Conservation (phyloP, 148 eudicot genomes). For the Salicornia ramosissima region DNA sequence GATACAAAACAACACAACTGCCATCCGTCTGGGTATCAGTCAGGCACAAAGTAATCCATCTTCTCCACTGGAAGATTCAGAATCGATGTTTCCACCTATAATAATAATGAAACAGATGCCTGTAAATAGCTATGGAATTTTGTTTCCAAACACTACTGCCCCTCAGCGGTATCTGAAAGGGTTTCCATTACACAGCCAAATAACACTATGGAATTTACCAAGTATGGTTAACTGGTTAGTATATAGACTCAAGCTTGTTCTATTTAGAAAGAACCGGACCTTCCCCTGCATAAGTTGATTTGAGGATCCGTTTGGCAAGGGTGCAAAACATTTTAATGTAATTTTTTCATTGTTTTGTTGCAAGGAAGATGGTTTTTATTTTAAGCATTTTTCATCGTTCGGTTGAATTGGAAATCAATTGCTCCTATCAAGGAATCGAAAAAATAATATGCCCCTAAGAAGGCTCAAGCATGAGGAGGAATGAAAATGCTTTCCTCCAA, state of each 20-base stretch:
- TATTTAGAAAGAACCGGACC: too few species aligned
- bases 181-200: neutral
- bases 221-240: neutral
- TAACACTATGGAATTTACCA: neutral
- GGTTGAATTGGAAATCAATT: too few species aligned
- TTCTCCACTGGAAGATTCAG: conserved; percentile 82
- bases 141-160: neutral
- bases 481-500: too few species aligned
- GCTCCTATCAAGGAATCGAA: too few species aligned
- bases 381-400: too few species aligned
- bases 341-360: too few species aligned
- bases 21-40: conserved; percentile 31
- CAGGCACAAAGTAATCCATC: conserved; percentile 87
- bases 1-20: conserved; percentile 10
- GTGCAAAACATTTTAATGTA: too few species aligned
- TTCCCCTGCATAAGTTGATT: neutral
- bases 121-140: neutral
- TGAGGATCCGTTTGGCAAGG: too few species aligned
- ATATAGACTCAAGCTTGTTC: too few species aligned
- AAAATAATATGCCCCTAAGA: too few species aligned
- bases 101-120: neutral
- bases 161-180: neutral
- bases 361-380: too few species aligned
- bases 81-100: conserved; percentile 78
- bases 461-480: too few species aligned